Conservation (phyloP, 2,329 filamentous ascomycete genomes). For the Immersiporthe knoxdaviesiana region DNA sequence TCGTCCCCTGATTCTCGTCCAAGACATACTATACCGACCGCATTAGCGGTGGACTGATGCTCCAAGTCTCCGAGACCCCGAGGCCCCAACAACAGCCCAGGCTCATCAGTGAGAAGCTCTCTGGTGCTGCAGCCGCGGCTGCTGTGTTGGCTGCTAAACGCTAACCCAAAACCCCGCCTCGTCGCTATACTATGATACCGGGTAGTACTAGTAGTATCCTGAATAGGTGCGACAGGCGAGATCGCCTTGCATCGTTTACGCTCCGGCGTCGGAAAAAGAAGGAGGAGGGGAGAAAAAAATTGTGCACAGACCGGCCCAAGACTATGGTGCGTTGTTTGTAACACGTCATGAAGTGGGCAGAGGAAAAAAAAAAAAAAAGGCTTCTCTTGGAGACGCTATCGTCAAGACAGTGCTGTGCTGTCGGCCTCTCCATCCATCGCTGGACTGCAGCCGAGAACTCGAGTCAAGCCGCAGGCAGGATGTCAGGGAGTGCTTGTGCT, state of each 20-base stretch:
- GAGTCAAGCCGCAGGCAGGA: slow-evolving; percentile 24
- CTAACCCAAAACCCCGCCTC: background rate
- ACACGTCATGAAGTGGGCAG: slow-evolving; percentile 23
- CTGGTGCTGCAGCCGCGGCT: background rate
- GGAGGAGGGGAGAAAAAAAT: background rate
- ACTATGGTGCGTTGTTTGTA: background rate
- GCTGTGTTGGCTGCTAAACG: background rate
- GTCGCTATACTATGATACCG: background rate
- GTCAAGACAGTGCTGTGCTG: slow-evolving; percentile 9
- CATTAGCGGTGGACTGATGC: background rate
- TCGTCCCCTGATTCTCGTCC: background rate
- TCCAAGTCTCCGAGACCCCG: background rate
- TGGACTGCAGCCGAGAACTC: slow-evolving; percentile 16
- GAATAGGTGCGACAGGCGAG: background rate
- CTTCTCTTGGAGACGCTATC: slow-evolving; percentile 16
- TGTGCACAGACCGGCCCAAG: background rate
- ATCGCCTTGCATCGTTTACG: background rate
- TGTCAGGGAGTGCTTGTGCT: slow-evolving; percentile 7
- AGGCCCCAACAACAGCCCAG: background rate
- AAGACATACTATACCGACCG: background rate
- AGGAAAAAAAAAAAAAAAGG: background rate
- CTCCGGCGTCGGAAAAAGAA: background rate
- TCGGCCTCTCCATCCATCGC: slow-evolving; percentile 26
- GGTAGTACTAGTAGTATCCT: background rate
- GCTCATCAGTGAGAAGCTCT: background rate